Evolutionary conservation across 2,329 filamentous ascomycete species (phyloP), one percentile per base, ranked within the genome.

Genomic region (Ascochyta koolunga): DNA sequence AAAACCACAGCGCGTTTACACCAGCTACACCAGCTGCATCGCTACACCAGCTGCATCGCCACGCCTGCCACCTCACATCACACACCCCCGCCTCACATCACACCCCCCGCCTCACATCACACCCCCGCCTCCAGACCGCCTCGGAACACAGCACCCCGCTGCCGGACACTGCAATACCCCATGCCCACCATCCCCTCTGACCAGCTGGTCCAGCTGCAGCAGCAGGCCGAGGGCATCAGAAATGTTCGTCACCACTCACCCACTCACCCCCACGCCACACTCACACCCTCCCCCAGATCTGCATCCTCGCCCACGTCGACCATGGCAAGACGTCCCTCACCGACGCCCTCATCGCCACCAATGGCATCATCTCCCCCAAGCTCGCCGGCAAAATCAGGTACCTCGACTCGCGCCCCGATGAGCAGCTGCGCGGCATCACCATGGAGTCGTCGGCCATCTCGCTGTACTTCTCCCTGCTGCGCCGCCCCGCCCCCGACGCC

Each of bases 361-460:
- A 99, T 84, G 95, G 95, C 79, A 98, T 99, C 79, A 99, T 99
- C 71, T 98, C 95, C 25, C 91, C 93, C 50, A 98, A 98, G 74
- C 83, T 98, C 70, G 95, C 95, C 51, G 95, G 95, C 75, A 98
- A 98, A 82, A 96, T 99, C 76, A 89, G 95, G 63, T 99, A 98
- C 71, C 86, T 99, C 54, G 95, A 99, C 78, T 98, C 95, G 19
- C 84, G 95, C 37, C 93, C 93, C 1, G 95, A 99, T 76, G 95
- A 99, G 76, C 95, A 99, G 77, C 84, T 90, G 15, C 89, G 95
- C 61, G 95, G 95, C 51, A 99, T 99, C 71, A 99, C 95, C n/a
- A 99, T 99, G 95, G 95, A 99, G 76, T 98, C 95, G 0, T 98
- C 93, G 5, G 95, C 95, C 58, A 99, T 99, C 61, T 98, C 95